Base-by-base conservation (phyloP, 768 basidiomycete genomes). In the Tulasnella calospora region DNA sequence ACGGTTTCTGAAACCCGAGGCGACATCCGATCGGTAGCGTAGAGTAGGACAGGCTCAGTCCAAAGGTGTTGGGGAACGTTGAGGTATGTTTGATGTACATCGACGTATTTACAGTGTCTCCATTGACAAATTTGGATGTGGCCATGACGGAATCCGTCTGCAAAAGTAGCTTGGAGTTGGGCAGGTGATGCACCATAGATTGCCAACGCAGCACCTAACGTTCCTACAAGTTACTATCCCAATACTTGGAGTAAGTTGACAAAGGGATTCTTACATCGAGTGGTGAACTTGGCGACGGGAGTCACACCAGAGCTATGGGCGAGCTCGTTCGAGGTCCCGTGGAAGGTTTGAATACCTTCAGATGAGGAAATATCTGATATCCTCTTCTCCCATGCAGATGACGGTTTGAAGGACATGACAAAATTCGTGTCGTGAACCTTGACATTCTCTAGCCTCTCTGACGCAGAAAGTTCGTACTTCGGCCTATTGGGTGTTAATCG, bases 41-140 rank as follows among this genome's bases (percentile, higher is more conserved):
- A 72, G 19, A 72, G 17, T 2, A 72, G 71, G n/a, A 41, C 38
- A 1, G 71, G 71, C 13, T 38, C 36, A 38, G 7, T 38, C 36
- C 35, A n/a, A 36, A 72, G 71, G n/a, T 38, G 27, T 3, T 72
- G 5, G 19, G 36, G 38, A 27, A 72, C 71, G 36, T 72, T 36
- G 33, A 72, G 71, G 21, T 72, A 72, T 15, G 71, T 36, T 72
- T 72, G 71, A 27, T 72, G 71, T 23, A 27, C 71, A 21, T 72
- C 71, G 38, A 72, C 23, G 27, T 38, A 46, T 38, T n/a, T 3
- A 30, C 71, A 72, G 36, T 2, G 30, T 2, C 2, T 15, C 36
- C 44, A 6, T 23, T 3, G 23, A 17, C 71, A 72, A n/a, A 72
- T 1, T 36, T 72, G 38, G 4, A 40, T 13, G 36, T 46, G 71